phyloP scores from a whole-genome alignment of 1,139 yeast species.

The Candida sp. region DNA sequence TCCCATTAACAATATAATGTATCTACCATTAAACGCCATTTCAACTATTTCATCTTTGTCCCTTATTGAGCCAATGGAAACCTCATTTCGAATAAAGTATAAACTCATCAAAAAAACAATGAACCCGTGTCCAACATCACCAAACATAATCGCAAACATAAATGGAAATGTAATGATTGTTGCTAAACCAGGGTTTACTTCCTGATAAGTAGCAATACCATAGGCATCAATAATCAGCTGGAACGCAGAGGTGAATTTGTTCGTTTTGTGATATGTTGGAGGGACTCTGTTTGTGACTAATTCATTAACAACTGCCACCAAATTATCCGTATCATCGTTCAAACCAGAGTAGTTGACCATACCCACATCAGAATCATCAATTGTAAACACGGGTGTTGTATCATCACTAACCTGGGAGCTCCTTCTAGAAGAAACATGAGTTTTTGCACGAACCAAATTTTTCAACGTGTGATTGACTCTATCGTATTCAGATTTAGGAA shows the following conservation, averaged over 20 bases:
- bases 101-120: constrained; percentile 72
- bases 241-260: constrained; percentile 89
- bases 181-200: constrained; percentile 94
- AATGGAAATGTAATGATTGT: constrained; percentile 96
- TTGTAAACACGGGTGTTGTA: constrained; percentile 43
- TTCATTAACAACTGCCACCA: constrained; percentile 67
- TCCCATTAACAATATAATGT: constrained; percentile 89
- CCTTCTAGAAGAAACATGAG: constrained; percentile 11
- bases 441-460: constrained; percentile 22
- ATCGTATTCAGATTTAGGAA: constrained; percentile 46
- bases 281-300: constrained; percentile 81
- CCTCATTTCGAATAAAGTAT: constrained; percentile 67
- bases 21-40: constrained; percentile 94
- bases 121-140: constrained; percentile 96
- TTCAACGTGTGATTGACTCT: constrained; percentile 22
- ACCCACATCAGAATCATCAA: constrained; percentile 35
- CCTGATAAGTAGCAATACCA: constrained; percentile 92
- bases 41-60: constrained; percentile 91
- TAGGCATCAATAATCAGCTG: constrained; percentile 94
- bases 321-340: constrained; percentile 19
- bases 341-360: constrained; percentile 11
- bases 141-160: constrained; percentile 99
- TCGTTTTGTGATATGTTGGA: constrained; percentile 89
- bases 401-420: constrained; percentile 6
- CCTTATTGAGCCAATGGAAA: constrained; percentile 56